These are phyloP conservation scores for Strigomonas culicis DNA, from an alignment of 208 protist genomes.

Conservation along the genomic window DNA sequence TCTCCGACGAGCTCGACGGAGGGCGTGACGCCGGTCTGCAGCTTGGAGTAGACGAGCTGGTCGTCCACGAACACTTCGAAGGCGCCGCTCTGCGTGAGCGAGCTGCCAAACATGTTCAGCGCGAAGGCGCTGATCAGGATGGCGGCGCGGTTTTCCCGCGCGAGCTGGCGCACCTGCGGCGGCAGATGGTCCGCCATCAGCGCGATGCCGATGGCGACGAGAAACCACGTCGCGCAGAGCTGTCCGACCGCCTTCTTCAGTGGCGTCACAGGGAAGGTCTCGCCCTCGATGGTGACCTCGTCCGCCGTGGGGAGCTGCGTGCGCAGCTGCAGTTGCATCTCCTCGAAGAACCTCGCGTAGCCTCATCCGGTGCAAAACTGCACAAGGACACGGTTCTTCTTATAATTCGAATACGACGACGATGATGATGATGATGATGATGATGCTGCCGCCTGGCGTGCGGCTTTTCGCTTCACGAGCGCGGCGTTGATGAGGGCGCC, in stretches of 20 bases:
- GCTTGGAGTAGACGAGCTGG: constrained; percentile 62
- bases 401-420: neutral
- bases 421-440: neutral
- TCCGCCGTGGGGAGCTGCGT: constrained; percentile 13
- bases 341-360: constrained; percentile 43
- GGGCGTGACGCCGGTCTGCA: constrained; percentile 36
- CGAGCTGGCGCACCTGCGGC: constrained; percentile 13
- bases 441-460: neutral
- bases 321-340: constrained; percentile 8
- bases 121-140: constrained; percentile 43
- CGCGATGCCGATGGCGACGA: constrained; percentile 25
- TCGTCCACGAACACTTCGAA: constrained; percentile 72
- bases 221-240: constrained; percentile 10
- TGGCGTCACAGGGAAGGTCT: constrained; percentile 21
- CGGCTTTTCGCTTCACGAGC: neutral
- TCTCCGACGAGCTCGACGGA: constrained; percentile 20
- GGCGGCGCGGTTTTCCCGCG: constrained; percentile 23
- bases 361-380: constrained; percentile 49
- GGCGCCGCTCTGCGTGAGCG: constrained; percentile 36
- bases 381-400: constrained; percentile 17
- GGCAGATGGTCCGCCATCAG: constrained; percentile 25
- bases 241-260: constrained; percentile 11
- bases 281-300: constrained; percentile 18
- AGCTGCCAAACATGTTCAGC: constrained; percentile 37
- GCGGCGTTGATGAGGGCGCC: neutral